These are phyloP conservation scores for Candida hungchunana DNA, from an alignment of 805 yeast species.

Conservation along the genomic window DNA sequence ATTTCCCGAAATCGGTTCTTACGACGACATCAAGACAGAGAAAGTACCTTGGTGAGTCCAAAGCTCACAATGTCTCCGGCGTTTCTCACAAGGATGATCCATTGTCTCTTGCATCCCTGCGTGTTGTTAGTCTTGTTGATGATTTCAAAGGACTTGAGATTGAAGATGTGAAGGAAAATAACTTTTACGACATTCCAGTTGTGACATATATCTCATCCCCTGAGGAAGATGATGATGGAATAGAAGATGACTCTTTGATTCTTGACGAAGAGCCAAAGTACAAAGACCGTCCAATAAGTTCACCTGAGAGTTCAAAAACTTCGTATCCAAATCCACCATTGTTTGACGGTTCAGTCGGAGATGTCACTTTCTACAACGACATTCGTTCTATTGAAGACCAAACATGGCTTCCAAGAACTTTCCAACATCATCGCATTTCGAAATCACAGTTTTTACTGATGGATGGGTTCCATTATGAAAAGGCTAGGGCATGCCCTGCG, in stretches of 20 bases:
- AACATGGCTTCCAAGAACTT: constrained; percentile 21
- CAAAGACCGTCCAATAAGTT: not conserved
- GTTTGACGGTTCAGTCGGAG: not conserved
- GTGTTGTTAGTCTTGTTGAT: not conserved
- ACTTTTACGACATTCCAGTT: no score
- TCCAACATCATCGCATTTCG: constrained; percentile 20
- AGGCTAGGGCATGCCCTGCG: constrained; percentile 18
- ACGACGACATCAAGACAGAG: not conserved
- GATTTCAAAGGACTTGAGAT: no score
- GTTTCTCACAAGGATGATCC: not conserved
- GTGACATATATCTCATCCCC: no score
- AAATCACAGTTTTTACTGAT: constrained; percentile 3
- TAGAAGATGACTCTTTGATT: no score
- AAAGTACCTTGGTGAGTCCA: constrained; percentile 7
- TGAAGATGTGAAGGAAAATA: no score
- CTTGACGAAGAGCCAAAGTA: no score
- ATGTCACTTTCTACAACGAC: constrained; percentile 15
- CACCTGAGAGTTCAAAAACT: not conserved
- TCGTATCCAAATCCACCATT: not conserved
- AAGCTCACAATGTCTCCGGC: constrained; percentile 1
- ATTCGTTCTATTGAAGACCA: constrained; percentile 11
- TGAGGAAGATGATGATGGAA: no score
- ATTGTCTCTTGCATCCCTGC: not conserved
- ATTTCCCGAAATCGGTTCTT: no score
- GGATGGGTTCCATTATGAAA: constrained; percentile 9